A percentile compares a stretch with the other conserved stretches of the same genome.
Evolutionary conservation across 2,329 filamentous ascomycete species (phyloP).

Genomic region (Acephala macrosclerotiorum): DNA sequence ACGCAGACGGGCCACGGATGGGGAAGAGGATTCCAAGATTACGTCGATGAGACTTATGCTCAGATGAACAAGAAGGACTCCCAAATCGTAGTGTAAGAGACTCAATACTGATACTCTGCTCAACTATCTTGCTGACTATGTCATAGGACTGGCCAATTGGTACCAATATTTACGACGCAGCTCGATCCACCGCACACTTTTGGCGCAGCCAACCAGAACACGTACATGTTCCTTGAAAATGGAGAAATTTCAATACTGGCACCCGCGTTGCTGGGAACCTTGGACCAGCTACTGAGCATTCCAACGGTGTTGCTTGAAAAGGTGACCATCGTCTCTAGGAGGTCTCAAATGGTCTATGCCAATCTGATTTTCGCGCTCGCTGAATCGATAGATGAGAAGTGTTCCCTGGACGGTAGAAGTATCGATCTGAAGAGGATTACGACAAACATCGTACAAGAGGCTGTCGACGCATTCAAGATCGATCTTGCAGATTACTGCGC

Average conservation of each 20-base stretch:
- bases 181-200: not conserved
- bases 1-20: conserved; percentile 32
- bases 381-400: not conserved
- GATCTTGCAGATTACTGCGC: not conserved
- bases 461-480: not conserved
- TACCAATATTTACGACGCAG: not conserved
- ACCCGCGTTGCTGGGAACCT: not conserved
- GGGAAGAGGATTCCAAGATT: conserved; percentile 34
- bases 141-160: not conserved
- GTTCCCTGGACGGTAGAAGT: not conserved
- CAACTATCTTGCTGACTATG: not conserved
- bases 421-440: not conserved
- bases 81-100: no score
- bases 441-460: not conserved
- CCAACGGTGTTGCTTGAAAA: not conserved
- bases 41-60: conserved; percentile 29
- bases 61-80: not conserved
- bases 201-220: conserved; percentile 1
- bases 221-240: not conserved
- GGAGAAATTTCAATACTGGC: not conserved
- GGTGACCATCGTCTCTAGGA: not conserved
- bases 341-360: not conserved
- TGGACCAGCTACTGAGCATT: conserved; percentile 1
- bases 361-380: not conserved
- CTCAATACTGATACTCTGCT: no score